Evolutionary conservation across 768 basidiomycete genomes (phyloP).

Genomic region (Termitomyces sp.): DNA sequence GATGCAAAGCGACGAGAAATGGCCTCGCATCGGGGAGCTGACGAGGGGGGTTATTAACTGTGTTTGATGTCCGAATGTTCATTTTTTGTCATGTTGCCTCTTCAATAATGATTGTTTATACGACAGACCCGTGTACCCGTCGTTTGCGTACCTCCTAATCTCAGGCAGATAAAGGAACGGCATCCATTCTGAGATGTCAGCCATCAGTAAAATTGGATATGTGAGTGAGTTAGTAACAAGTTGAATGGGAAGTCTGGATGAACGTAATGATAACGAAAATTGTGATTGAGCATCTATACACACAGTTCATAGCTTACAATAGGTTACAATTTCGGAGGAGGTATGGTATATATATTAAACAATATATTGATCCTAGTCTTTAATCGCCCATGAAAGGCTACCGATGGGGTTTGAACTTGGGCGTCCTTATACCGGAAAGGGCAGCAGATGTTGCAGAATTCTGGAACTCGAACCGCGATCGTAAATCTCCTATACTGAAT

Average conservation of each 20-base stretch:
- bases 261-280: background rate
- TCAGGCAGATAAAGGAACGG: background rate
- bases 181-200: background rate
- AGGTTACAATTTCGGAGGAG: background rate
- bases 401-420: conserved; percentile 25
- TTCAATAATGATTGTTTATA: background rate
- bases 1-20: conserved; percentile 88
- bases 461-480: conserved; percentile 26
- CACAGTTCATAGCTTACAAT: background rate
- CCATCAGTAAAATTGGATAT: background rate
- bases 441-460: conserved; percentile 8
- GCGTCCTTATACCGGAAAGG: conserved; percentile 11
- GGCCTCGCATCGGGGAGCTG: conserved; percentile 76
- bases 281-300: background rate
- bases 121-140: too few species aligned
- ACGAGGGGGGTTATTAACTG: conserved; percentile 43
- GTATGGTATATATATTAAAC: background rate
- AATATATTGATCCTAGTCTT: background rate
- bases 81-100: background rate
- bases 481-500: conserved; percentile 21
- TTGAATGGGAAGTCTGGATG: background rate
- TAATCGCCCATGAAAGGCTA: background rate
- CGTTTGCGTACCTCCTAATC: too few species aligned
- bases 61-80: too few species aligned
- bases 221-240: background rate